Evolutionary conservation across 2,329 filamentous ascomycete genomes (phyloP).

Genomic region (Knufia petricola): DNA sequence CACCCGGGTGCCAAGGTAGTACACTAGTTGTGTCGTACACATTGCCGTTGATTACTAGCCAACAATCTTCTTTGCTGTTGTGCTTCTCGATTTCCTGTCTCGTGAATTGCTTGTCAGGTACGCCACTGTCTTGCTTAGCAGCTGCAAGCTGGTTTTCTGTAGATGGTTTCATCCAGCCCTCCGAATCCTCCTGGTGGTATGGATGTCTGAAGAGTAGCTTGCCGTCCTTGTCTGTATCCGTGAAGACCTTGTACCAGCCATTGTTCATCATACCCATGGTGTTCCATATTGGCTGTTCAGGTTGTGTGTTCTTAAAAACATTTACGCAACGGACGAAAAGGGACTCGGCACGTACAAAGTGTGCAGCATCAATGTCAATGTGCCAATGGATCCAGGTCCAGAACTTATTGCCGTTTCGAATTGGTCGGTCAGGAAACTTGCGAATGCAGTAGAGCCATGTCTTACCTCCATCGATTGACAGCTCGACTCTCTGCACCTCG

Average conservation of each 20-base stretch:
- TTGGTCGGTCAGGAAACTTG: conserved; percentile 38
- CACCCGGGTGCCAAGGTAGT: conserved; percentile 23
- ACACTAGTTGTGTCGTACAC: conserved; percentile 44
- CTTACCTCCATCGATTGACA: conserved; percentile 39
- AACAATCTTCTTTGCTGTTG: conserved; percentile 39
- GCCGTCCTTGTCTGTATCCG: conserved; percentile 26
- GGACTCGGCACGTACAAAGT: conserved; percentile 35
- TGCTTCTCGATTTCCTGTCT: conserved; percentile 47
- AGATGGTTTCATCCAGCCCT: conserved; percentile 44
- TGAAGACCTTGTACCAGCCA: conserved; percentile 39
- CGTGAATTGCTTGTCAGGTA: conserved; percentile 44
- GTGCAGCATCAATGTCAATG: conserved; percentile 38
- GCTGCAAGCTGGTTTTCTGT: conserved; percentile 37
- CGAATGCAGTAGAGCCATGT: conserved; percentile 43
- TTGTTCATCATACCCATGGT: conserved; percentile 48
- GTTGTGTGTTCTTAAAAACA: conserved; percentile 44
- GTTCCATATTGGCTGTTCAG: conserved; percentile 39
- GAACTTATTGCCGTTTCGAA: conserved; percentile 45
- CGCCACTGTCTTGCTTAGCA: conserved; percentile 36
- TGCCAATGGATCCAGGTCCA: conserved; percentile 48
- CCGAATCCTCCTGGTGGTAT: conserved; percentile 32
- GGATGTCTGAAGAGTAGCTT: conserved; percentile 40
- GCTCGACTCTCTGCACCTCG: conserved; percentile 41
- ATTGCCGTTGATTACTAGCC: conserved; percentile 45
- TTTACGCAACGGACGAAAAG: conserved; percentile 42